These are phyloP conservation scores for Chaetoceros tenuissimus DNA, from an alignment of 108 stramenopile genomes.

Conservation along the genomic window DNA sequence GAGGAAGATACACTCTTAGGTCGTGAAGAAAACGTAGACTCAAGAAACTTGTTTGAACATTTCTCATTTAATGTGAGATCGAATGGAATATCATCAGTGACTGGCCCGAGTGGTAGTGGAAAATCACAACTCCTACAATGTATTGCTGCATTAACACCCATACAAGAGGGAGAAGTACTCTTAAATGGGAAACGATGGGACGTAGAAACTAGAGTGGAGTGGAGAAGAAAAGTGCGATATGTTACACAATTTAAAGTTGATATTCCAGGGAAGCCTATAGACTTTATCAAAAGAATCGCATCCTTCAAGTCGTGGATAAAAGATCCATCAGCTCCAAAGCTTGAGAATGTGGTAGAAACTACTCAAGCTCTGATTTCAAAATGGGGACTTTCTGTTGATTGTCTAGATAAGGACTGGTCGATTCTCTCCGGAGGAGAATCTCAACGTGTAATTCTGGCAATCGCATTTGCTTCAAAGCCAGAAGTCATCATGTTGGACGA, in stretches of 20 bases:
- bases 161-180: constrained; percentile 14
- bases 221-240: constrained; percentile 49
- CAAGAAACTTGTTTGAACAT: neutral
- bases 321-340: constrained; percentile 5
- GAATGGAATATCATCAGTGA: constrained; percentile 17
- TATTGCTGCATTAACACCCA: constrained; percentile 48
- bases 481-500: constrained; percentile 66
- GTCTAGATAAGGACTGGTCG: constrained; percentile 51
- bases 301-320: constrained; percentile 7
- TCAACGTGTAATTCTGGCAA: constrained; percentile 71
- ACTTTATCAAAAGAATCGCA: constrained; percentile 22
- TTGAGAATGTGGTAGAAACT: constrained; percentile 16
- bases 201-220: constrained; percentile 21
- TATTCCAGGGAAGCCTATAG: constrained; percentile 35
- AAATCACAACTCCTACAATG: constrained; percentile 69
- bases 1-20: neutral
- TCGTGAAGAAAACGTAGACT: neutral
- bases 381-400: constrained; percentile 21
- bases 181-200: constrained; percentile 9
- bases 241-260: constrained; percentile 60
- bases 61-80: constrained; percentile 9
- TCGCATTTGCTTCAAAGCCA: constrained; percentile 51
- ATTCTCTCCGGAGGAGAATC: constrained; percentile 76
- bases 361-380: constrained; percentile 18
- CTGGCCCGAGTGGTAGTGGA: constrained; percentile 47